Percentiles rank a stretch among this genome's conserved stretches.
These are phyloP conservation scores for Lentinus tigrinus DNA, from an alignment of 768 basidiomycete species.

Conservation along the genomic window DNA sequence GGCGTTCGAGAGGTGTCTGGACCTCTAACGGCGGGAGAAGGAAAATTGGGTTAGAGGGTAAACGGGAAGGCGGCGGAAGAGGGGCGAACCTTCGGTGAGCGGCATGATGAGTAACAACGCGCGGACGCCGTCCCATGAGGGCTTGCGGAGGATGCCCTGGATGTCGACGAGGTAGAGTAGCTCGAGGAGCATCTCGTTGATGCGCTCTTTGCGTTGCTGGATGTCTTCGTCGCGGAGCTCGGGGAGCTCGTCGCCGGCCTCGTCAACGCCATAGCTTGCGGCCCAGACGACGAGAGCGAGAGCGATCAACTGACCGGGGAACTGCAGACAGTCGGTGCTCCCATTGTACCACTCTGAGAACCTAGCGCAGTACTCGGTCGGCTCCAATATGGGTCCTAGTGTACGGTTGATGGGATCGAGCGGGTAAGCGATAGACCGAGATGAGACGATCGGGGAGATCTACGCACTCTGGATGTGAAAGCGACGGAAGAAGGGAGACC, in stretches of 20 bases:
- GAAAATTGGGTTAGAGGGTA: conserved; percentile 1
- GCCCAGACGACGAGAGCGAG: conserved; percentile 89
- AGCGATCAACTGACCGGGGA: conserved; percentile 73
- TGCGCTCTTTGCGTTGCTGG: conserved; percentile 49
- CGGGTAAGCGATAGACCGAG: conserved; percentile 6
- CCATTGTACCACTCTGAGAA: conserved; percentile 68
- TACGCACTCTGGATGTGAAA: conserved; percentile 81
- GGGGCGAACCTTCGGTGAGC: conserved; percentile 71
- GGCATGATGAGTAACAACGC: conserved; percentile 78
- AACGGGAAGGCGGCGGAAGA: background rate
- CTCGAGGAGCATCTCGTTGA: conserved; percentile 72
- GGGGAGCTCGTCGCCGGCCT: conserved; percentile 60
- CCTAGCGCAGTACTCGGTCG: conserved; percentile 73
- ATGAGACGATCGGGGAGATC: background rate
- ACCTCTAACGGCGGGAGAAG: conserved; percentile 33
- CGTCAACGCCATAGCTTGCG: conserved; percentile 83
- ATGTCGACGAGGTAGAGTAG: conserved; percentile 79
- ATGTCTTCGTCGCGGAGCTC: conserved; percentile 33
- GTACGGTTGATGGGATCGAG: conserved; percentile 1
- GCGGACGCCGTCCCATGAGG: conserved; percentile 85
- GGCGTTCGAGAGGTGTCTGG: conserved; percentile 43
- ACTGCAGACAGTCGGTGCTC: conserved; percentile 53
- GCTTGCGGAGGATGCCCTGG: conserved; percentile 74
- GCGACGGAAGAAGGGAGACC: conserved; percentile 80
- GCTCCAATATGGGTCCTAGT: conserved; percentile 82